These are phyloP conservation scores for Imleria badia DNA, from an alignment of 768 basidiomycete genomes.

Conservation along the genomic window DNA sequence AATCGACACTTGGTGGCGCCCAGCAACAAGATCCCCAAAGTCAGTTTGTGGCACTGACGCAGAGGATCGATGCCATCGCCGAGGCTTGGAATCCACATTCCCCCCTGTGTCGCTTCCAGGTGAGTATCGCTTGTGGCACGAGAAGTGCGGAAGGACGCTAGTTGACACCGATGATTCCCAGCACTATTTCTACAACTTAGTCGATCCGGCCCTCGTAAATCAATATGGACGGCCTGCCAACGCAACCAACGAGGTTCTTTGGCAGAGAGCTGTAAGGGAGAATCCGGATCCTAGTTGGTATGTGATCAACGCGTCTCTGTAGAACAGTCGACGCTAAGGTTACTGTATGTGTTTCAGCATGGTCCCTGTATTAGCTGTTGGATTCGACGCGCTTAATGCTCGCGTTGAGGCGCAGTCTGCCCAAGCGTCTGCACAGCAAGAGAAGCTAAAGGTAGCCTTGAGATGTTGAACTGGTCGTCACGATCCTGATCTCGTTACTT, in stretches of 20 bases:
- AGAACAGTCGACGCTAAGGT: not conserved
- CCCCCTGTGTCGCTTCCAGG: slow-evolving; percentile 78
- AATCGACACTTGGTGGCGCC: slow-evolving; percentile 37
- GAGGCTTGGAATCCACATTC: slow-evolving; percentile 72
- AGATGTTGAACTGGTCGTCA: not conserved
- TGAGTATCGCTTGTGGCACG: slow-evolving; percentile 25
- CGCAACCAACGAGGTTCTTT: slow-evolving; percentile 66
- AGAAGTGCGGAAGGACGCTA: not conserved
- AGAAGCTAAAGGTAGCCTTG: slow-evolving; percentile 54
- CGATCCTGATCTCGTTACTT: slow-evolving; percentile 8
- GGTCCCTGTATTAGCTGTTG: slow-evolving; percentile 76
- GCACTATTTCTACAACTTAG: slow-evolving; percentile 85
- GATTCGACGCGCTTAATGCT: slow-evolving; percentile 78
- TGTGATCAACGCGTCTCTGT: not conserved
- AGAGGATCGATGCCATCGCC: slow-evolving; percentile 62
- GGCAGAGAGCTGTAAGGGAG: slow-evolving; percentile 77
- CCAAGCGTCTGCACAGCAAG: slow-evolving; percentile 65
- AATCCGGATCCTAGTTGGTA: slow-evolving; percentile 83
- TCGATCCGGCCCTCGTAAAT: slow-evolving; percentile 64
- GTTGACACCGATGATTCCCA: slow-evolving; percentile 27
- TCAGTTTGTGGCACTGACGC: slow-evolving; percentile 52
- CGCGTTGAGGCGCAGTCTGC: slow-evolving; percentile 74
- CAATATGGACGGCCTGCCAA: slow-evolving; percentile 73
- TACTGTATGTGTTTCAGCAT: slow-evolving; percentile 48
- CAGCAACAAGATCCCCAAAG: slow-evolving; percentile 60